A percentile compares a stretch with the other conserved stretches of the same genome.
phyloP scores from a whole-genome alignment of 305 asterid species.

The Rubia occidens region DNA sequence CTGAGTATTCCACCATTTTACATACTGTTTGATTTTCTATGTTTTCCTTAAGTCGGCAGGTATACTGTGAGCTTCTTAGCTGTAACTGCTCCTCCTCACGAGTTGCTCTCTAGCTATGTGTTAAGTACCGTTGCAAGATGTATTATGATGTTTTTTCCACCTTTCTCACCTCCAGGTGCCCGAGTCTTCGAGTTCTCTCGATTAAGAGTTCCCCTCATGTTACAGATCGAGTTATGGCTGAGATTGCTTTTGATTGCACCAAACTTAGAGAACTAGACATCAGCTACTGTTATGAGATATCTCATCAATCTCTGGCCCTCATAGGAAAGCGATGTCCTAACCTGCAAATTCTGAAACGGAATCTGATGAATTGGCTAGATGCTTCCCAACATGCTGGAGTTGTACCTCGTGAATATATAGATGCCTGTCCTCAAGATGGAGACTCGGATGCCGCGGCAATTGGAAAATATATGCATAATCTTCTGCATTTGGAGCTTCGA shows the following conservation, averaged over 20 bases:
- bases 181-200: slow-evolving; percentile 61
- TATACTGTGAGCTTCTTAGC: background rate
- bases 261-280: slow-evolving; percentile 63
- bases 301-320: slow-evolving; percentile 48
- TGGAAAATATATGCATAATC: slow-evolving; percentile 52
- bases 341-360: slow-evolving; percentile 41
- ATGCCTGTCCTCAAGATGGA: slow-evolving; percentile 75
- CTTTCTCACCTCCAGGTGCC: slow-evolving; percentile 42
- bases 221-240: slow-evolving; percentile 44
- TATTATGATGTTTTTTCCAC: background rate
- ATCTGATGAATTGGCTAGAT: slow-evolving; percentile 65
- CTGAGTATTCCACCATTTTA: background rate
- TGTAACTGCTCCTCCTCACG: background rate
- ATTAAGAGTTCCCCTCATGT: slow-evolving; percentile 61
- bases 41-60: background rate
- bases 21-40: background rate
- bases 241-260: slow-evolving; percentile 55
- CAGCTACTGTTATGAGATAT: slow-evolving; percentile 74
- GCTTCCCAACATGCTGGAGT: slow-evolving; percentile 49
- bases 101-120: background rate
- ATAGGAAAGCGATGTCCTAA: slow-evolving; percentile 51
- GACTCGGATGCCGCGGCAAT: slow-evolving; percentile 72
- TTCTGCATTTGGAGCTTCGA: slow-evolving; percentile 58
- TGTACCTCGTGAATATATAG: slow-evolving; percentile 52
- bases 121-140: background rate